These are phyloP conservation scores for Creolimax fragrantissima DNA, from an alignment of 78 protist species.

Conservation along the genomic window DNA sequence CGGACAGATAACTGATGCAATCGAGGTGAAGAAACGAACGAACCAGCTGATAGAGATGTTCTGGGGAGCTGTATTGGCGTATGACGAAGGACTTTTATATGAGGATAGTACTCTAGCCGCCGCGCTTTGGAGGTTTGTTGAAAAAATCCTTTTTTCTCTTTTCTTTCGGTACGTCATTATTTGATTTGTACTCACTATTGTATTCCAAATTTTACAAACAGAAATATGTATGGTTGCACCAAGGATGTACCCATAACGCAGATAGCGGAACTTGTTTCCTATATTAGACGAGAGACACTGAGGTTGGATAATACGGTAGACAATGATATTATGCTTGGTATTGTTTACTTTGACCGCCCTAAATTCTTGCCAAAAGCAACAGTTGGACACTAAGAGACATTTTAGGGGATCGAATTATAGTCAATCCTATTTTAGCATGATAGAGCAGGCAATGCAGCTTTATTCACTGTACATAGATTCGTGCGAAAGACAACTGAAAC, in stretches of 20 bases:
- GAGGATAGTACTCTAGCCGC: background rate
- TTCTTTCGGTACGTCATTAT: background rate
- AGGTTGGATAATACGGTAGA: background rate
- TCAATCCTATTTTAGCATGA: no score
- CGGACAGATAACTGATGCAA: background rate
- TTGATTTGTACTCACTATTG: background rate
- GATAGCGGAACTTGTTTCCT: background rate
- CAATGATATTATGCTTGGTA: background rate
- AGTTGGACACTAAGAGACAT: no score
- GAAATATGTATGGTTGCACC: background rate
- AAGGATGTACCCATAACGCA: background rate
- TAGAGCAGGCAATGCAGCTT: no score
- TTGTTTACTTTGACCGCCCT: background rate
- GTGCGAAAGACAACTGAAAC: no score
- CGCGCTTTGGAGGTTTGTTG: conserved; percentile 1
- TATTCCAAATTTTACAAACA: background rate
- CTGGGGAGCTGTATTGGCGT: background rate
- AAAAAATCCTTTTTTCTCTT: no score
- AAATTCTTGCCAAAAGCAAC: no score
- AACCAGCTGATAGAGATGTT: background rate
- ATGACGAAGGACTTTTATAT: background rate
- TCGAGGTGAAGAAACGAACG: background rate
- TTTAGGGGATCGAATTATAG: no score
- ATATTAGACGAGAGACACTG: background rate
- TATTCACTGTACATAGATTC: no score